Percentiles rank a stretch among this genome's conserved stretches.
Conservation (phyloP, 2,329 filamentous ascomycete genomes). For the Pseudogymnoascus sp. region DNA sequence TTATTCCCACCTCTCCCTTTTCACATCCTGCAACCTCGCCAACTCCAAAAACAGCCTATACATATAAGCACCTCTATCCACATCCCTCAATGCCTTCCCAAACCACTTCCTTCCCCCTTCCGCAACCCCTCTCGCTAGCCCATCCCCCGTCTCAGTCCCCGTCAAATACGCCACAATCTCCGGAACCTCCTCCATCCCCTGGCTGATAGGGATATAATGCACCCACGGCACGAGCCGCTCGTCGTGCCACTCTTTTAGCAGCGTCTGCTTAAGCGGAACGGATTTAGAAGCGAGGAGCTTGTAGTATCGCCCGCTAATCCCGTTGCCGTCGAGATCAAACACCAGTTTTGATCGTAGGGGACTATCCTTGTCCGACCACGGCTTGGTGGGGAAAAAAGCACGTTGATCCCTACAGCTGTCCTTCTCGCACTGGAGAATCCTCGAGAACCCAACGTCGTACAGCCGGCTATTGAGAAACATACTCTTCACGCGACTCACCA, state of each 20-base stretch:
- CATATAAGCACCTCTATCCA: conserved; percentile 68
- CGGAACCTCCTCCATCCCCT: conserved; percentile 59
- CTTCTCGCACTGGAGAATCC: not conserved
- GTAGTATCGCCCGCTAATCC: conserved; percentile 56
- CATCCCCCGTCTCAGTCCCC: conserved; percentile 45
- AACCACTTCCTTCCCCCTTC: conserved; percentile 60
- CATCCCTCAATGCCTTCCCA: conserved; percentile 55
- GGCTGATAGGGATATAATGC: conserved; percentile 72
- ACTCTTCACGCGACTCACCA: not conserved
- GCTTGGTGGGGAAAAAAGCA: not conserved
- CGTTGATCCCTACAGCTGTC: not conserved
- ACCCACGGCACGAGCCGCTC: conserved; percentile 62
- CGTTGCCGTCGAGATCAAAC: conserved; percentile 51
- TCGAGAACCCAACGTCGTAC: not conserved
- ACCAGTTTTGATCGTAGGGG: not conserved
- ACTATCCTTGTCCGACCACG: not conserved
- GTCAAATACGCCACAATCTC: conserved; percentile 65
- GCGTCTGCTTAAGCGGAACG: conserved; percentile 63
- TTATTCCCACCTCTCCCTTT: not conserved
- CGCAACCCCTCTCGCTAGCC: conserved; percentile 55
- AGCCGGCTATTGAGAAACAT: not conserved
- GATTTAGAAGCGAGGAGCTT: conserved; percentile 58
- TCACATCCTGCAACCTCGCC: conserved; percentile 41
- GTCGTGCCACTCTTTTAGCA: conserved; percentile 73
- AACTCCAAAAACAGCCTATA: conserved; percentile 58